A percentile compares a stretch with the other conserved stretches of the same genome.
These are phyloP conservation scores for Aspergillus sp. DNA, from an alignment of 2,329 filamentous ascomycete genomes.

Conservation along the genomic window DNA sequence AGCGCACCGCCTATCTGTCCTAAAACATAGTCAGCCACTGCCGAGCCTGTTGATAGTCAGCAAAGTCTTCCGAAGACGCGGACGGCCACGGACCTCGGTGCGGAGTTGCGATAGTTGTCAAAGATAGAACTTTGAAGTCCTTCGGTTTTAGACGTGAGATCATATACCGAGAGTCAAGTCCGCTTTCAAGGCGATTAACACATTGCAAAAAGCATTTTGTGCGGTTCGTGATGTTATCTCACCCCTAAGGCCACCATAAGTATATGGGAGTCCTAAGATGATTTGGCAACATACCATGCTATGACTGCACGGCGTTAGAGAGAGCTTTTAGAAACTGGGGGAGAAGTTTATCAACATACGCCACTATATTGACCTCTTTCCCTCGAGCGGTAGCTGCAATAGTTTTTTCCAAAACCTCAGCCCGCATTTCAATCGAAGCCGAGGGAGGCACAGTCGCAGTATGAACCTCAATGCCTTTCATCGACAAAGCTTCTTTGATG, in stretches of 20 bases:
- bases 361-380: slow-evolving; percentile 67
- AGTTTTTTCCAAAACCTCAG: slow-evolving; percentile 56
- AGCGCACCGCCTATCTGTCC: slow-evolving; percentile 59
- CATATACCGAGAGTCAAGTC: slow-evolving; percentile 68
- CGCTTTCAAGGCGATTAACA: slow-evolving; percentile 46
- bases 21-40: slow-evolving; percentile 66
- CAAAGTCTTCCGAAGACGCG: neutral
- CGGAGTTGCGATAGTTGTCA: slow-evolving; percentile 67
- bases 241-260: slow-evolving; percentile 36
- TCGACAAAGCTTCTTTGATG: slow-evolving; percentile 61
- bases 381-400: slow-evolving; percentile 60
- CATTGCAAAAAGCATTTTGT: neutral
- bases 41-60: slow-evolving; percentile 50
- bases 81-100: slow-evolving; percentile 53
- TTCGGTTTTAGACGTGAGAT: slow-evolving; percentile 61
- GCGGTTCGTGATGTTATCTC: slow-evolving; percentile 21
- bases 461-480: slow-evolving; percentile 64
- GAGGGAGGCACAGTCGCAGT: slow-evolving; percentile 64
- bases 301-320: slow-evolving; percentile 39
- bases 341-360: slow-evolving; percentile 48
- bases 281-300: slow-evolving; percentile 48
- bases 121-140: slow-evolving; percentile 75
- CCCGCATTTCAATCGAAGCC: slow-evolving; percentile 63
- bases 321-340: neutral
- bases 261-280: neutral